A percentile compares a stretch with the other conserved stretches of the same genome.
Evolutionary conservation across 2,329 filamentous ascomycete species (phyloP).

Genomic region (Teratosphaeria zuluensis): DNA sequence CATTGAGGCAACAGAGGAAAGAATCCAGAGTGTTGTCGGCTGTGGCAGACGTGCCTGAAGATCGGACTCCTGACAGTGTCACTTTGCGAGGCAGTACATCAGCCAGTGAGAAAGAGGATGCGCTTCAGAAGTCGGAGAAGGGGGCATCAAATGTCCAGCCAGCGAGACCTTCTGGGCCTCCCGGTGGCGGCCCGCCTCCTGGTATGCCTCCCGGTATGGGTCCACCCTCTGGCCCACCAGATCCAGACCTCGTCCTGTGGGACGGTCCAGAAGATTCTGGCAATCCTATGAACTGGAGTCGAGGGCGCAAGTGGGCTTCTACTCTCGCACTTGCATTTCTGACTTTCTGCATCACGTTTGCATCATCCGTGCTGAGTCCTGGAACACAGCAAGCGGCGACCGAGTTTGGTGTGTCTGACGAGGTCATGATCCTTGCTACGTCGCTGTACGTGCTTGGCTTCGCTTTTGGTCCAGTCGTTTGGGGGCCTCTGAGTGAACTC

Average conservation of each 20-base stretch:
- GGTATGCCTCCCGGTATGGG: not conserved
- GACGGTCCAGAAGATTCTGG: conserved; percentile 10
- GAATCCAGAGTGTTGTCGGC: not conserved
- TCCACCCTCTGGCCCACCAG: not conserved
- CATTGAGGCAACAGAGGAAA: not conserved
- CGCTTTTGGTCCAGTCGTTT: conserved; percentile 28
- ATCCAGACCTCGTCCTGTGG: conserved; percentile 8
- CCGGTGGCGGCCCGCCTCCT: not conserved
- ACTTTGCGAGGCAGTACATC: not conserved
- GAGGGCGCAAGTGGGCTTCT: not conserved
- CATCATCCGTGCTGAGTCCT: conserved; percentile 37
- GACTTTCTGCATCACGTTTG: conserved; percentile 34
- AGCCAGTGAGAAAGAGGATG: not conserved
- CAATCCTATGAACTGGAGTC: conserved; percentile 22
- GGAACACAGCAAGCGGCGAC: conserved; percentile 31
- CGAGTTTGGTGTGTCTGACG: conserved; percentile 36
- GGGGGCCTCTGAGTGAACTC: conserved; percentile 17
- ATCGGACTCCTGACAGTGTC: not conserved
- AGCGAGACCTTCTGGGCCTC: not conserved
- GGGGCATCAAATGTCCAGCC: not conserved
- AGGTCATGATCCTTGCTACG: conserved; percentile 42
- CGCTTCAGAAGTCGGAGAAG: not conserved
- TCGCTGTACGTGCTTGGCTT: conserved; percentile 23
- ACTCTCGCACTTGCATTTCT: not conserved
- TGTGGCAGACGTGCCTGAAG: not conserved